Evolutionary conservation across 306 rosid genomes (phyloP).

Genomic region (Bauhinia variegata): DNA sequence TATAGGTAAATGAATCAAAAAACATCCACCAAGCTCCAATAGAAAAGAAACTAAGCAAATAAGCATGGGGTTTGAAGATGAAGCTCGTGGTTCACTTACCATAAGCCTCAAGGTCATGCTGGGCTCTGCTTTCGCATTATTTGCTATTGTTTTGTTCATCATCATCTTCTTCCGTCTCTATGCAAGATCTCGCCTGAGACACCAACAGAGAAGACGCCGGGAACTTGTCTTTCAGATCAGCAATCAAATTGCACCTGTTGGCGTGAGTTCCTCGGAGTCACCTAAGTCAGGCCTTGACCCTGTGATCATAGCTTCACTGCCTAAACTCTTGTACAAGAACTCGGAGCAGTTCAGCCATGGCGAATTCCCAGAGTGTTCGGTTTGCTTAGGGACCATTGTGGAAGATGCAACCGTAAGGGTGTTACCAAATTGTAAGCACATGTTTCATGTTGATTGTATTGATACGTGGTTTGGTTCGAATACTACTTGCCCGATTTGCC

Average conservation of each 20-base stretch:
- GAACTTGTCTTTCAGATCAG: not conserved
- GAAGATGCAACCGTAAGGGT: slow-evolving; percentile 43
- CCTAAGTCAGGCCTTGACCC: slow-evolving; percentile 49
- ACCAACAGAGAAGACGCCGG: slow-evolving; percentile 37
- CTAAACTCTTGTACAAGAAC: slow-evolving; percentile 44
- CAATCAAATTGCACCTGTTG: slow-evolving; percentile 32
- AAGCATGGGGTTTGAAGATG: slow-evolving; percentile 27
- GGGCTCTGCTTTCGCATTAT: slow-evolving; percentile 34
- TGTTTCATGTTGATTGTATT: slow-evolving; percentile 60
- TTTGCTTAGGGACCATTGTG: slow-evolving; percentile 48
- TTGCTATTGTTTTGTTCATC: slow-evolving; percentile 17
- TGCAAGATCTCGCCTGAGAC: slow-evolving; percentile 15
- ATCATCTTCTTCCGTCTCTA: slow-evolving; percentile 25
- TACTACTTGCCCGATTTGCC: slow-evolving; percentile 60
- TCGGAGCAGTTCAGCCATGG: slow-evolving; percentile 24
- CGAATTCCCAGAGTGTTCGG: slow-evolving; percentile 50
- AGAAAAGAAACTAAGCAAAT: not conserved
- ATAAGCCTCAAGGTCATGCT: slow-evolving; percentile 21
- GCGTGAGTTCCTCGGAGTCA: not conserved
- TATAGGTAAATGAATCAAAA: not conserved
- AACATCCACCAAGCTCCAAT: not conserved
- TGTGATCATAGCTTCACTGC: slow-evolving; percentile 47
- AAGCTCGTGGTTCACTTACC: not conserved
- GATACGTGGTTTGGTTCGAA: slow-evolving; percentile 55
- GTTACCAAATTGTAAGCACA: slow-evolving; percentile 59